phyloP scores from a whole-genome alignment of 768 basidiomycete genomes.

The Boletus subcaerulescens region DNA sequence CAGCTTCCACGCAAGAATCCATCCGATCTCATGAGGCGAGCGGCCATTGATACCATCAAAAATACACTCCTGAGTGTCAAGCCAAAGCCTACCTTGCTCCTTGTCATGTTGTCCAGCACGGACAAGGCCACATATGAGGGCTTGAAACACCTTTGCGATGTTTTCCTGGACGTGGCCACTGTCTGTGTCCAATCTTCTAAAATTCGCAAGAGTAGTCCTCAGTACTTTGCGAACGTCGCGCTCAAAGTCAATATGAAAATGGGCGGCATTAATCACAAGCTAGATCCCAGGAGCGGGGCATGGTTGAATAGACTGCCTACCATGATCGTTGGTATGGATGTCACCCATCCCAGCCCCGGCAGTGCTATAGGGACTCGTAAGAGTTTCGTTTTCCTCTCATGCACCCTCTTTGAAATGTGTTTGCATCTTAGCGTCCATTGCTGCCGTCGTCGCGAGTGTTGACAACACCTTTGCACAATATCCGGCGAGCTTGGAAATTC shows the following conservation, averaged over 20 bases:
- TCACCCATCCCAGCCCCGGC: conserved; percentile 78
- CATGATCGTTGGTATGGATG: conserved; percentile 59
- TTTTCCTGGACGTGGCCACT: conserved; percentile 49
- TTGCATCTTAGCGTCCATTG: conserved; percentile 39
- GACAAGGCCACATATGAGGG: conserved; percentile 52
- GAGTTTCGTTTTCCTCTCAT: not conserved
- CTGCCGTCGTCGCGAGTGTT: conserved; percentile 51
- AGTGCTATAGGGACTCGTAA: conserved; percentile 52
- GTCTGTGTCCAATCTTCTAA: conserved; percentile 74
- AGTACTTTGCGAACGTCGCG: conserved; percentile 56
- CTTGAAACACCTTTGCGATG: conserved; percentile 51
- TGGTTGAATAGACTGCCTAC: conserved; percentile 43
- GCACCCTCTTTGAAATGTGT: not conserved
- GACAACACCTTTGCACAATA: conserved; percentile 47
- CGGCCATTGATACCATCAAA: conserved; percentile 48
- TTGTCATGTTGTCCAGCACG: conserved; percentile 46
- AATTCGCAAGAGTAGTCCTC: conserved; percentile 59
- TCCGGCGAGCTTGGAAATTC: conserved; percentile 48
- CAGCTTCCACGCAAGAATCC: conserved; percentile 49
- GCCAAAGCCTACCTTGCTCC: conserved; percentile 41
- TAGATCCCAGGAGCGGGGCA: conserved; percentile 36
- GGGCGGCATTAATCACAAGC: conserved; percentile 50
- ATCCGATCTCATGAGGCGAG: conserved; percentile 51
- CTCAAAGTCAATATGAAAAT: conserved; percentile 56
- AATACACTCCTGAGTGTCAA: conserved; percentile 35